Percentiles rank a stretch among this genome's conserved stretches.
Evolutionary conservation across 129 eudicot genomes (phyloP).

Genomic region (Heracleum sosnowskyi): DNA sequence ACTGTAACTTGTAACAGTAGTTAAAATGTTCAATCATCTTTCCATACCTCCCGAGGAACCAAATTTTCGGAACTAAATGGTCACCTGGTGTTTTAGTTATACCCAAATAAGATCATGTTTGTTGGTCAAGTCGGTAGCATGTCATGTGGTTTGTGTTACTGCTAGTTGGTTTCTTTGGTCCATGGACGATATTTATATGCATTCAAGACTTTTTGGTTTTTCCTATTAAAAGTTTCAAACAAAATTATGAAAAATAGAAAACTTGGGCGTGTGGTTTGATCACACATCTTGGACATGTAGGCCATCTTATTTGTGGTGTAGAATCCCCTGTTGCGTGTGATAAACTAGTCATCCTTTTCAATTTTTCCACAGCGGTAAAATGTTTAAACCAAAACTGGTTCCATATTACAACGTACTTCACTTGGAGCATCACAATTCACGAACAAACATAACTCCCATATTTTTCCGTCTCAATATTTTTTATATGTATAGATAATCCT

Average conservation of each 20-base stretch:
- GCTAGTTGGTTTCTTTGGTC: background rate
- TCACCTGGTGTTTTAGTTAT: background rate
- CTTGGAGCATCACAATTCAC: too few species aligned
- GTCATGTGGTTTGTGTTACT: background rate
- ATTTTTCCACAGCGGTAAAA: background rate
- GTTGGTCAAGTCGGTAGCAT: background rate
- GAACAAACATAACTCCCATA: too few species aligned
- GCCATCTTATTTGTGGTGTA: conserved; percentile 6
- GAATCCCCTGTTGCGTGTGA: background rate
- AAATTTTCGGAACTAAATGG: background rate
- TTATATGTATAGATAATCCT: too few species aligned
- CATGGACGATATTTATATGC: background rate
- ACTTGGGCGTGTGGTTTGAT: conserved; percentile 7
- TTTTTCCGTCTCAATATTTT: too few species aligned
- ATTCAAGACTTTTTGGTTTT: background rate
- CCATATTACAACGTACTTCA: too few species aligned
- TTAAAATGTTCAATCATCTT: background rate
- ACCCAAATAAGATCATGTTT: background rate
- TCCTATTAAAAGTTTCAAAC: background rate
- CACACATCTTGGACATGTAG: conserved; percentile 1
- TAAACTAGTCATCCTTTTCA: background rate
- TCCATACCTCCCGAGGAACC: background rate
- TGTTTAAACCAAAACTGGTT: too few species aligned
- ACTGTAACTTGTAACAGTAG: conserved; percentile 9
- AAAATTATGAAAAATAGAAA: background rate